A percentile compares a stretch with the other conserved stretches of the same genome.
phyloP scores from a whole-genome alignment of 306 rosid genomes.

The Herpetospermum pedunculosum region DNA sequence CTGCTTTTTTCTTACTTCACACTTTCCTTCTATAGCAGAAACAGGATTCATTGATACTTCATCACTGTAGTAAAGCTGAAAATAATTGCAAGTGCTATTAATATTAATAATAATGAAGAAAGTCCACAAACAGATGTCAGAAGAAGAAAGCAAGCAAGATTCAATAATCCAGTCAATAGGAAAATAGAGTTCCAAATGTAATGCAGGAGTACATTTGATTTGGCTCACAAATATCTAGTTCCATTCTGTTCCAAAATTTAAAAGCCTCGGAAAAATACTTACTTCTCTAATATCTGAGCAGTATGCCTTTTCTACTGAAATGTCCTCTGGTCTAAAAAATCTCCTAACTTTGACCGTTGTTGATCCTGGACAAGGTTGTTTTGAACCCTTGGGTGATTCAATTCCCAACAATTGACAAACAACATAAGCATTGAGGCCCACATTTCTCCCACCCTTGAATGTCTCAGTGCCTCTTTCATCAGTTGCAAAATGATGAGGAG shows the following conservation, averaged over 20 bases:
- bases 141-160: neutral
- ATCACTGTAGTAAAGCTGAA: slow-evolving; percentile 41
- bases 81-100: slow-evolving; percentile 3
- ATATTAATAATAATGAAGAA: neutral
- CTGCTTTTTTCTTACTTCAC: slow-evolving; percentile 37
- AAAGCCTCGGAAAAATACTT: neutral
- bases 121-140: neutral
- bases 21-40: slow-evolving; percentile 27
- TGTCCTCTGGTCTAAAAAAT: slow-evolving; percentile 87
- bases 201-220: neutral
- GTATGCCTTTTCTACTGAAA: slow-evolving; percentile 57
- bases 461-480: slow-evolving; percentile 42
- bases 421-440: slow-evolving; percentile 70
- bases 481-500: slow-evolving; percentile 45
- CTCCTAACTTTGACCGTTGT: slow-evolving; percentile 67
- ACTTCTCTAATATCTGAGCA: slow-evolving; percentile 43
- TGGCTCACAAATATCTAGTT: neutral
- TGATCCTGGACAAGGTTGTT: slow-evolving; percentile 29
- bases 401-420: slow-evolving; percentile 75
- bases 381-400: slow-evolving; percentile 31
- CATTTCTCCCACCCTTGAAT: slow-evolving; percentile 71
- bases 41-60: slow-evolving; percentile 15
- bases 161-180: neutral
- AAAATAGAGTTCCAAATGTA: neutral
- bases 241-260: neutral